A percentile compares a stretch with the other conserved stretches of the same genome.
phyloP scores from a whole-genome alignment of 768 basidiomycete species.

The Mycena kentingensis region DNA sequence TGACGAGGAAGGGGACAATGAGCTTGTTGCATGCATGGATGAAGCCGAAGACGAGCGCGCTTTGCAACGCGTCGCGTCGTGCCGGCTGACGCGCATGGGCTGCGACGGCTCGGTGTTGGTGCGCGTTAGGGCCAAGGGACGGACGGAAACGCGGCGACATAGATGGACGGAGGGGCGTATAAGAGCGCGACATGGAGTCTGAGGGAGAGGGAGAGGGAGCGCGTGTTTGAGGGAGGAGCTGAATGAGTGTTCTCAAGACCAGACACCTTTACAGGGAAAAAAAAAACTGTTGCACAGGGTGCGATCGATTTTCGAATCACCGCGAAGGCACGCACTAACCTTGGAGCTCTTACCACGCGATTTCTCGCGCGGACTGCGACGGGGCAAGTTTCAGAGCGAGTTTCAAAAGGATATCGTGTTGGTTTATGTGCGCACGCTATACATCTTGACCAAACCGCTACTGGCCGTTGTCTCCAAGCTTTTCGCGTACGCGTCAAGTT shows the following conservation, averaged over 20 bases:
- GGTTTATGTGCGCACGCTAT: conserved; percentile 52
- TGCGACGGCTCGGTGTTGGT: conserved; percentile 47
- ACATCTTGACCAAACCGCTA: conserved; percentile 83
- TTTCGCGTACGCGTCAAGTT: conserved; percentile 84
- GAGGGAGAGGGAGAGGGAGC: conserved; percentile 44
- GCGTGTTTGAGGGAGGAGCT: conserved; percentile 31
- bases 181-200: conserved; percentile 45
- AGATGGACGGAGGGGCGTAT: conserved; percentile 41
- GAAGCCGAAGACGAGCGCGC: no score
- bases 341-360: conserved; percentile 4
- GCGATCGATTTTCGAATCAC: not conserved
- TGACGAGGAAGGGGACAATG: no score
- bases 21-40: no score
- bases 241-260: not conserved
- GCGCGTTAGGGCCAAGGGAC: conserved; percentile 31
- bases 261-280: not conserved
- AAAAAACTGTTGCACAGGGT: no score
- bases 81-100: no score
- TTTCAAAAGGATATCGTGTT: no score
- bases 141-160: conserved; percentile 43
- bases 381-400: no score
- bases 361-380: no score
- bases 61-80: no score
- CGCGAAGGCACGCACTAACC: not conserved
- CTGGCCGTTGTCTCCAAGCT: conserved; percentile 66